These are phyloP conservation scores for Taxillus chinensis DNA, from an alignment of 164 flowering plant genomes.

Conservation along the genomic window DNA sequence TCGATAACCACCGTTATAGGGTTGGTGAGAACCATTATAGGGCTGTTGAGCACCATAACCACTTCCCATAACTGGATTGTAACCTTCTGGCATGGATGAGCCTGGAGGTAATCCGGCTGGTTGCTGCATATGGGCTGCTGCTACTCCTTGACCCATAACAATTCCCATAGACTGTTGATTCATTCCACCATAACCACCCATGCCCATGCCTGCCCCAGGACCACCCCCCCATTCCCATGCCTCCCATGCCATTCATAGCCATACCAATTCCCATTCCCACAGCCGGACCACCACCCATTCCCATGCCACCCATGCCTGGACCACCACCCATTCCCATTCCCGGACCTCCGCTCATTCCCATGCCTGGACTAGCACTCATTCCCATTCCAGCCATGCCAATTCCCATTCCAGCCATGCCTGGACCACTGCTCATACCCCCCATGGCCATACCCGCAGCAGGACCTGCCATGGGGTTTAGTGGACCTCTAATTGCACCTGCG, in stretches of 20 bases:
- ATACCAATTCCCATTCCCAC: constrained; percentile 20
- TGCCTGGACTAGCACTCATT: constrained; percentile 28
- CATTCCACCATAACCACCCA: constrained; percentile 8
- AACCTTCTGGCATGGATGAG: constrained; percentile 31
- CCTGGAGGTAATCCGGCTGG: constrained; percentile 43
- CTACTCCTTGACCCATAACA: constrained; percentile 25
- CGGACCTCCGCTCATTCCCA: constrained; percentile 11
- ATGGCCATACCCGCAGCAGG: constrained; percentile 14
- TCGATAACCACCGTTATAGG: constrained; percentile 71
- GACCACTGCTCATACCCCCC: too few relatives aligned
- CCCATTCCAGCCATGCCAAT: constrained; percentile 23
- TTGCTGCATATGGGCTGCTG: constrained; percentile 39
- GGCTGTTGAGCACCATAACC: constrained; percentile 63
- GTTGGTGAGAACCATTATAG: constrained; percentile 62
- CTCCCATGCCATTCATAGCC: constrained; percentile 19
- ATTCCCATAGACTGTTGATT: neutral
- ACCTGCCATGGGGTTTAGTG: constrained; percentile 56
- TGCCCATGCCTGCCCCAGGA: constrained; percentile 8
- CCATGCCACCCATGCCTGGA: constrained; percentile 10
- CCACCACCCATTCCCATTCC: constrained; percentile 24
- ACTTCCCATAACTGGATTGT: constrained; percentile 76
- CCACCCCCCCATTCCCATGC: constrained; percentile 23
- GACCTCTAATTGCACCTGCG: constrained; percentile 51
- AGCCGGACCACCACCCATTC: constrained; percentile 16
- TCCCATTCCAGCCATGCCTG: constrained; percentile 21